phyloP scores from a whole-genome alignment of 108 stramenopile species.

The Conticribra guillardii region DNA sequence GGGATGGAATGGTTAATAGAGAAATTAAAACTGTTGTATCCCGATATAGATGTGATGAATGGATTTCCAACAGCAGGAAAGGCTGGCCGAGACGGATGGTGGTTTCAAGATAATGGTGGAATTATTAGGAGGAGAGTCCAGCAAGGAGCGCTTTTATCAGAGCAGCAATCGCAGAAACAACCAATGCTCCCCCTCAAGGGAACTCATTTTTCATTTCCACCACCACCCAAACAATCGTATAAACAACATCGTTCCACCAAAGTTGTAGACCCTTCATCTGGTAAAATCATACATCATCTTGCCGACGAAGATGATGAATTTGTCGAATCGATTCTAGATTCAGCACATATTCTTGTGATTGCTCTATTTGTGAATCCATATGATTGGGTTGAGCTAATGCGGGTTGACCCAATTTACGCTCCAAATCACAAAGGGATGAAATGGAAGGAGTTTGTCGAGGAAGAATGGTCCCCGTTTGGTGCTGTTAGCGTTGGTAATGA shows the following conservation, averaged over 20 bases:
- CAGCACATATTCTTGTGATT: slow-evolving; percentile 31
- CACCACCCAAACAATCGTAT: not conserved
- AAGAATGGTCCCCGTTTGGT: slow-evolving; percentile 30
- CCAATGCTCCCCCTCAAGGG: no score
- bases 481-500: not conserved
- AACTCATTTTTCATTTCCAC: no score
- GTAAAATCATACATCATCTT: slow-evolving; percentile 5
- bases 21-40: slow-evolving; percentile 32
- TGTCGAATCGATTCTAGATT: slow-evolving; percentile 2
- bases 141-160: no score
- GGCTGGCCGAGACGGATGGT: not conserved
- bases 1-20: slow-evolving; percentile 41
- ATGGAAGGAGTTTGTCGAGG: slow-evolving; percentile 31
- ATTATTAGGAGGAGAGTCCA: not conserved
- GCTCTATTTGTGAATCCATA: slow-evolving; percentile 54
- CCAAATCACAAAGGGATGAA: slow-evolving; percentile 29
- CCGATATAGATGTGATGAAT: slow-evolving; percentile 12
- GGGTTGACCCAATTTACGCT: slow-evolving; percentile 45
- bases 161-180: no score
- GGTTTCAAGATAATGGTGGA: slow-evolving; percentile 12
- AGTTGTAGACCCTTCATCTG: slow-evolving; percentile 5
- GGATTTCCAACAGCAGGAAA: slow-evolving; percentile 21
- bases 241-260: not conserved
- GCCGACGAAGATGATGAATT: not conserved
- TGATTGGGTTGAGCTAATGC: slow-evolving; percentile 67